phyloP scores from a whole-genome alignment of 176 grass and related monocot genomes.

The Musa beccarii region DNA sequence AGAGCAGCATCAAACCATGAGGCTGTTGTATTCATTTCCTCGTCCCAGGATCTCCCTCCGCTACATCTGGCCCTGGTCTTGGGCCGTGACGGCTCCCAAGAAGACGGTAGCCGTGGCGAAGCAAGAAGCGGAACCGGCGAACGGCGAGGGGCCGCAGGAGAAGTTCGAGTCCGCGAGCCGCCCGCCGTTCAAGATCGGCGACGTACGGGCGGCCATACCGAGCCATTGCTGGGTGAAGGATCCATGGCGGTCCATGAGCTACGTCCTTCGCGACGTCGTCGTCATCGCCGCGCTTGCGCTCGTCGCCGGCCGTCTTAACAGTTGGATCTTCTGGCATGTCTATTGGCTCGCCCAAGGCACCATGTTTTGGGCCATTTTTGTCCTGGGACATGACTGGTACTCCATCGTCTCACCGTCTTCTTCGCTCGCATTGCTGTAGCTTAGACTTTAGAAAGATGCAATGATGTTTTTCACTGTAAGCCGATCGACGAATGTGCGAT shows the following conservation, averaged over 20 bases:
- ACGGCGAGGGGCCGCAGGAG: not conserved
- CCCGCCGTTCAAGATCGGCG: slow-evolving; percentile 79
- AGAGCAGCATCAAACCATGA: not conserved
- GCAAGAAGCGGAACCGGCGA: not conserved
- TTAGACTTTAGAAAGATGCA: too few species aligned
- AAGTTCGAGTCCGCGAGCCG: slow-evolving; percentile 40
- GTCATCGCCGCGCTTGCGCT: slow-evolving; percentile 24
- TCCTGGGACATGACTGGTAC: slow-evolving; percentile 50
- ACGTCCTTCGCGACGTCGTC: slow-evolving; percentile 44
- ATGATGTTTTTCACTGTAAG: too few species aligned
- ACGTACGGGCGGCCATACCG: slow-evolving; percentile 66
- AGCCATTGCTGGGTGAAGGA: slow-evolving; percentile 63
- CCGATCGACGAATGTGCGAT: too few species aligned
- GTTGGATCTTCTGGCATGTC: slow-evolving; percentile 38
- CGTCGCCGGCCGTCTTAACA: slow-evolving; percentile 5
- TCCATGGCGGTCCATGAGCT: slow-evolving; percentile 50
- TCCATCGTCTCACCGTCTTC: too few species aligned
- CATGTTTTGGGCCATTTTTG: slow-evolving; percentile 56
- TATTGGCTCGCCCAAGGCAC: slow-evolving; percentile 53
- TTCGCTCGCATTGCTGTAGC: too few species aligned
- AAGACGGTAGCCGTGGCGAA: not conserved
- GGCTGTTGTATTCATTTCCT: not conserved
- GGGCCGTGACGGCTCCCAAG: too few species aligned
- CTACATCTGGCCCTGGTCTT: not conserved
- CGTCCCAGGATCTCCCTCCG: not conserved